A percentile compares a stretch with the other conserved stretches of the same genome.
Conservation (phyloP, 148 eudicot species). For the Rhododendron ferrugineum region DNA sequence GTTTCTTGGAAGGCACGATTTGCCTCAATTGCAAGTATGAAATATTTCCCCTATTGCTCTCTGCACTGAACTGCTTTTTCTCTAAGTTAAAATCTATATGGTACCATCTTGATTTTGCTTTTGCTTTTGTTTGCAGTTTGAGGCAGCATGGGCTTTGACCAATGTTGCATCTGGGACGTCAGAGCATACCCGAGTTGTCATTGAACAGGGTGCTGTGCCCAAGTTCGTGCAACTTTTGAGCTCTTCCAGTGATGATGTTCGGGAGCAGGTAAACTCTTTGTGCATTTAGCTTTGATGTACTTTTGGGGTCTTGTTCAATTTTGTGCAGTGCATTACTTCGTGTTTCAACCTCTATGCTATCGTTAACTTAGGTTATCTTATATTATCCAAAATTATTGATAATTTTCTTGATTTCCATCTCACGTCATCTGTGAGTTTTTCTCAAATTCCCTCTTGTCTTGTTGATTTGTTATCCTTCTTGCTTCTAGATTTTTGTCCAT, state of each 20-base stretch:
- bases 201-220: conserved; percentile 87
- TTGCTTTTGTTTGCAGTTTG: conserved; percentile 45
- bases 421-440: neutral
- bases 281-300: neutral
- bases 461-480: neutral
- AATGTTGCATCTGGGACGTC: conserved; percentile 97
- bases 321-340: neutral
- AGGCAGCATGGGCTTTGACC: conserved; percentile 97
- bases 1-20: conserved; percentile 72
- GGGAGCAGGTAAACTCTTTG: conserved; percentile 59
- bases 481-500: neutral
- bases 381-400: neutral
- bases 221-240: conserved; percentile 78
- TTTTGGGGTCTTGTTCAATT: neutral
- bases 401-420: neutral
- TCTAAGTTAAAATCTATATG: neutral
- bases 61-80: neutral
- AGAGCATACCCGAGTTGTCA: conserved; percentile 82
- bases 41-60: neutral
- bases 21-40: conserved; percentile 83
- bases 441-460: neutral
- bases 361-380: neutral
- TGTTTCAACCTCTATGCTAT: neutral
- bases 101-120: conserved; percentile 1
- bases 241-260: conserved; percentile 85